Evolutionary conservation across 805 yeast genomes (phyloP), one percentile per base, ranked within the genome.

Genomic region (Candida michaelii): DNA sequence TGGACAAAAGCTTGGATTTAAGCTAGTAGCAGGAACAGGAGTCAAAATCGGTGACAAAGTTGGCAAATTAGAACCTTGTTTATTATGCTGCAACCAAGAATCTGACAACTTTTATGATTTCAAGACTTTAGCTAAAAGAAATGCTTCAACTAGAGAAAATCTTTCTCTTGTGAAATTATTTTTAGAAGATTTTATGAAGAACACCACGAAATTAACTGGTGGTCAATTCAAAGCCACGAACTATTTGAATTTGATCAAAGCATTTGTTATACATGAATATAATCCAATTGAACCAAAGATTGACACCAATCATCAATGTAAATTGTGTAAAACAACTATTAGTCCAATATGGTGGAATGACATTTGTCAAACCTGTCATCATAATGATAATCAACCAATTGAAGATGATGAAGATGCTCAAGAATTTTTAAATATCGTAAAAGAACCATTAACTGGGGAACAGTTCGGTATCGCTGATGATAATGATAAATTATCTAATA

Each of bases 1-100:
- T 66, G 82, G 75, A 43, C 70, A 64, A 50, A 58, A 60, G 43
- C 47, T 81, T 36, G 91, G 90, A 2, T 83, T 85, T 51, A 67
- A 64, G 35, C 49, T 80, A 4, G 55, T 51, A 52, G 52, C 53
- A 21, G 69, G 61, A 30, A 23, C 49, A 8, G 59, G 37, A 49
- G 50, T 58, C 8, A 59, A 51, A 29, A 49, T 67, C 11, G 63
- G 59, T 4, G 56, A 47, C 1, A 25, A 49, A 1, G 38, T 48
- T 14, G 83, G 83, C 1, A 66, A 51, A 29, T 58, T 79, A 7
- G 54, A 52, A 18, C 83, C 82, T 1, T 58, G 63, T 3, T 49
- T 78, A 12, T 45, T 65, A 2, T 80, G 85, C 49, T 56, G 67
- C 0, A 50, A 55, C 3, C 82, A 49, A 47, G 5, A 49, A 54